Conservation (phyloP, 2,329 filamentous ascomycete genomes). For the Alternaria gansuensis region DNA sequence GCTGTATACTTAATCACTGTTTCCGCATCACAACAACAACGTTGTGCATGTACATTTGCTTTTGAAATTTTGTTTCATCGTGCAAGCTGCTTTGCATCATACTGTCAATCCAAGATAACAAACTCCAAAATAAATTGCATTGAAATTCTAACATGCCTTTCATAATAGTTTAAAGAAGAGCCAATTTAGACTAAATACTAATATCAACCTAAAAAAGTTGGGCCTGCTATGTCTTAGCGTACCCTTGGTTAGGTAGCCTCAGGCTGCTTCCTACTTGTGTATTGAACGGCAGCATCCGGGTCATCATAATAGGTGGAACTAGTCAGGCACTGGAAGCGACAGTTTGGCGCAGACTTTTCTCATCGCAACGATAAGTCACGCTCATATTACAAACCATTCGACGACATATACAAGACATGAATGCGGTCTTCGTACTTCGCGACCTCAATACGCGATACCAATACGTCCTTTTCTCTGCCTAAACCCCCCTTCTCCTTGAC, state of each 20-base stretch:
- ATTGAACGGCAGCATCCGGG: background rate
- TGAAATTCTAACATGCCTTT: no score
- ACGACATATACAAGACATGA: background rate
- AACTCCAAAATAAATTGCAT: no score
- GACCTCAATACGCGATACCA: constrained; percentile 12
- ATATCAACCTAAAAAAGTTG: no score
- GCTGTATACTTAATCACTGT: background rate
- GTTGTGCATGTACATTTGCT: background rate
- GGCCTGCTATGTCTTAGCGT: no score
- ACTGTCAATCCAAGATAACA: no score
- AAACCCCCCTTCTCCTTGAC: constrained; percentile 25
- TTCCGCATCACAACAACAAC: background rate
- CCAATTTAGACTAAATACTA: no score
- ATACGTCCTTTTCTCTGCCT: constrained; percentile 1
- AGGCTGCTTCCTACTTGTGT: no score
- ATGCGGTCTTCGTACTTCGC: background rate
- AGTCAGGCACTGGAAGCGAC: background rate
- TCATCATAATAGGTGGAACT: background rate
- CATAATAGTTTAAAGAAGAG: no score
- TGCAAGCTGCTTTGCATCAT: no score
- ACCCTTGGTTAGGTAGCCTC: no score
- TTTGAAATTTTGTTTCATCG: background rate
- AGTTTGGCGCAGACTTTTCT: background rate
- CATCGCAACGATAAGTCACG: background rate
- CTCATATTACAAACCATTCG: background rate